These are phyloP conservation scores for Mercurialis annua DNA, from an alignment of 345 rosid genomes.

Conservation along the genomic window DNA sequence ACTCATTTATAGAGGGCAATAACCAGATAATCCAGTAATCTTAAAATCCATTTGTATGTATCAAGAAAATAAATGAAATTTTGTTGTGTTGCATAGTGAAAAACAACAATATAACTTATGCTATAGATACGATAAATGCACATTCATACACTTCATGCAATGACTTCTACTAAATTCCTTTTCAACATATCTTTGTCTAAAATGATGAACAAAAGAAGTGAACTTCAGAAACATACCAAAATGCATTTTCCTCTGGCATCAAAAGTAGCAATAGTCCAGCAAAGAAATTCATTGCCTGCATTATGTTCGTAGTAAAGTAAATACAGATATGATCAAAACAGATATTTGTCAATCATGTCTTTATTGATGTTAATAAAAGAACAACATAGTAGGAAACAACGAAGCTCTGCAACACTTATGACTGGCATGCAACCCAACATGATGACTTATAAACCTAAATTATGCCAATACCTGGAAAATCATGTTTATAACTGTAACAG, in stretches of 20 bases:
- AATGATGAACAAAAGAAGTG: constrained; percentile 9
- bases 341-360: neutral
- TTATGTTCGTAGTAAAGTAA: constrained; percentile 22
- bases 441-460: neutral
- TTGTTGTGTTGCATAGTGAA: neutral
- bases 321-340: constrained; percentile 8
- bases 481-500: neutral
- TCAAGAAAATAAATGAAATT: neutral
- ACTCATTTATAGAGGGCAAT: neutral
- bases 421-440: neutral
- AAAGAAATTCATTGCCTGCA: constrained; percentile 99
- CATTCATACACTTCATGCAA: neutral
- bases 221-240: constrained; percentile 67
- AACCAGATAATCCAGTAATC: neutral
- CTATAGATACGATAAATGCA: neutral
- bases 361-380: neutral
- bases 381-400: neutral
- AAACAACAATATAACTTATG: neutral
- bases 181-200: constrained; percentile 2
- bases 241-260: constrained; percentile 99
- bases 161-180: neutral
- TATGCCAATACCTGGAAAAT: neutral
- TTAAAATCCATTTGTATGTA: neutral
- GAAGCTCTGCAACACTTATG: neutral
- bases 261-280: constrained; percentile 90